Conservation (phyloP, 1,284 basidiomycete genomes). For the Sanghuangporus sanghuang region DNA sequence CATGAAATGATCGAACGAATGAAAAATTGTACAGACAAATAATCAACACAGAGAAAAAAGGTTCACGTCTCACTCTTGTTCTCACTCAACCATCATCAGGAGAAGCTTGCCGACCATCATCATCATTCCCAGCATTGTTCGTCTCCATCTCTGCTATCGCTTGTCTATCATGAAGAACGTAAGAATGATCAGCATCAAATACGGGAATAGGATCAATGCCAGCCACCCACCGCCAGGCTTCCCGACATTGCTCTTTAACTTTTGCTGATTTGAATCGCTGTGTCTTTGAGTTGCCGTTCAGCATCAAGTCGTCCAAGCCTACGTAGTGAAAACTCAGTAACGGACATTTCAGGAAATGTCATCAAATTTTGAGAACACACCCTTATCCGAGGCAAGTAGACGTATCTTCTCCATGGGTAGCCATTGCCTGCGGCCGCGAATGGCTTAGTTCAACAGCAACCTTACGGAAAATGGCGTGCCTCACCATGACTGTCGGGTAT, state of each 20-base stretch:
- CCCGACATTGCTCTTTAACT: slow-evolving; percentile 40
- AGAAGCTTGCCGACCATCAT: not conserved
- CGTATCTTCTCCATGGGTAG: slow-evolving; percentile 44
- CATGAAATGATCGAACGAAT: not conserved
- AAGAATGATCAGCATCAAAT: not conserved
- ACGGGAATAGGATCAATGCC: not conserved
- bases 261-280: slow-evolving; percentile 47
- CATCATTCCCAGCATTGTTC: not conserved
- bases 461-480: not conserved
- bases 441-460: not conserved
- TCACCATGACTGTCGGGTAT: slow-evolving; percentile 55
- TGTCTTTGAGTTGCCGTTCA: slow-evolving; percentile 35
- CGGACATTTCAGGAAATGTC: not conserved
- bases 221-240: slow-evolving; percentile 40
- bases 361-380: slow-evolving; percentile 31
- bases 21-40: not conserved
- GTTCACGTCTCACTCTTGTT: not conserved
- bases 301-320: slow-evolving; percentile 50
- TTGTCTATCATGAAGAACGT: not conserved
- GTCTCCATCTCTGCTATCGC: slow-evolving; percentile 15
- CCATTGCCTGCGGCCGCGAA: slow-evolving; percentile 41
- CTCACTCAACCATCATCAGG: not conserved
- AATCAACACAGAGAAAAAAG: not conserved
- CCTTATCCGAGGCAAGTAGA: slow-evolving; percentile 50
- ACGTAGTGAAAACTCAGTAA: not conserved